Base-by-base conservation (phyloP, 2,329 filamentous ascomycete genomes). In the Microcyclospora tardicrescens region DNA sequence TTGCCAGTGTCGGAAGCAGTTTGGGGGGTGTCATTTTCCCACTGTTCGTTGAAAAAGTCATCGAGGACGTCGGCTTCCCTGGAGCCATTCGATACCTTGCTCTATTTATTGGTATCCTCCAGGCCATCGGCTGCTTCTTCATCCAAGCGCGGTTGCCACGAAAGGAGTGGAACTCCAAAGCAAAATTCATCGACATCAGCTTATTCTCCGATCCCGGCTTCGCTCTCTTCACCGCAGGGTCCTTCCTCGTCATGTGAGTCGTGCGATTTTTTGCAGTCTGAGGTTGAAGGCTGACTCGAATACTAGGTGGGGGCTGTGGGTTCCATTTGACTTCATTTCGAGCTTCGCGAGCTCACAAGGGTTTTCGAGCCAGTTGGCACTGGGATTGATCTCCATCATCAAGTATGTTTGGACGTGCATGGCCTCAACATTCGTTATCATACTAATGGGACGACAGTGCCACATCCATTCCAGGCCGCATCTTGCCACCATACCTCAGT, bases 11-110 rank as follows among this genome's bases (percentile, higher is more conserved):
- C 16, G 40, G 40, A 13, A 39, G 40, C 32, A 42, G 35, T 32
- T 15, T 36, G 5, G 40, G 35, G 6, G 36, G 36, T 10, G 36
- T 38, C 10, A 28, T 34, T 16, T 38, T 34, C 8, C 36, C 36
- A 0, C 43, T 68, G 27, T 61, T 63, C 41, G 48, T 67, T 14
- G 56, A 57, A 41, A 47, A 46, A 15, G 43, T 58, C 10, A 46
- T 56, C 36, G 36, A 48, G 4, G 35, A 49, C 34, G 45, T 58
- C 19, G 55, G 55, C 8, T 59, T 58, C 33, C 50, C 41, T 27
- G 57, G 53, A 53, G 46, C 40, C 6, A 30, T 30, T 10, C 28
- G 28, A 30, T 10, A 10, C n/a, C 10, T n/a, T 10, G 28, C 28
- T 30, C n/a, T 30, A 10, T n/a, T 30, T 10, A 30, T 30, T n/a